Evolutionary conservation across 2,329 filamentous ascomycete genomes (phyloP).

Genomic region (Beauveria scarabaeidicola): DNA sequence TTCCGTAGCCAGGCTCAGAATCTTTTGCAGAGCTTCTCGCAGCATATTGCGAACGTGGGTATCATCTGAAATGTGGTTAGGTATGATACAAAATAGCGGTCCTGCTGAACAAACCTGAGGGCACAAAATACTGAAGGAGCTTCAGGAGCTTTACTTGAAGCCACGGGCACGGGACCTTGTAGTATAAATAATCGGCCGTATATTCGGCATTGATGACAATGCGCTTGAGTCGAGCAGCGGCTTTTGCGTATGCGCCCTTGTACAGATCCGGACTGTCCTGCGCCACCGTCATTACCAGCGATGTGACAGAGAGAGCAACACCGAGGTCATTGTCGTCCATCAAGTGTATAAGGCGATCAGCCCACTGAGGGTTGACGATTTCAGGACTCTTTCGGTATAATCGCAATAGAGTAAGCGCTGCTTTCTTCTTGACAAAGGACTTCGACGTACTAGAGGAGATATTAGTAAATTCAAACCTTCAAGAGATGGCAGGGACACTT

Average conservation of each 20-base stretch:
- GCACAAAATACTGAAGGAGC: conserved; percentile 90
- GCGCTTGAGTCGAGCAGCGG: conserved; percentile 78
- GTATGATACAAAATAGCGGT: conserved; percentile 5
- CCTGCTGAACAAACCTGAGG: conserved; percentile 58
- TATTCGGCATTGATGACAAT: conserved; percentile 88
- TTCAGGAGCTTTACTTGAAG: conserved; percentile 91
- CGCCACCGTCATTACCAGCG: conserved; percentile 84
- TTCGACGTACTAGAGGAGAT: conserved; percentile 55
- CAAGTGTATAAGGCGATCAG: conserved; percentile 93
- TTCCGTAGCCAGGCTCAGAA: conserved; percentile 85
- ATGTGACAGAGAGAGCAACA: conserved; percentile 90
- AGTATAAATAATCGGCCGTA: conserved; percentile 88
- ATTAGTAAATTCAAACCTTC: not conserved
- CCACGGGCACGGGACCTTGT: conserved; percentile 99
- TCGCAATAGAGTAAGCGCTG: conserved; percentile 82
- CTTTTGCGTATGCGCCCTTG: conserved; percentile 89
- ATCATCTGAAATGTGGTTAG: conserved; percentile 55
- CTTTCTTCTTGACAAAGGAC: conserved; percentile 98
- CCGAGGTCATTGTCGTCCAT: conserved; percentile 96
- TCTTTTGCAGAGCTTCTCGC: conserved; percentile 81
- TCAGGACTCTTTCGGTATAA: conserved; percentile 90
- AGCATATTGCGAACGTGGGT: conserved; percentile 87
- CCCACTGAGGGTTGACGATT: conserved; percentile 95
- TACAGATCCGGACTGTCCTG: conserved; percentile 94
- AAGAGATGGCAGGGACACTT: conserved; percentile 28